phyloP scores from a whole-genome alignment of 1,284 basidiomycete genomes.

The Anthracocystis setariae region DNA sequence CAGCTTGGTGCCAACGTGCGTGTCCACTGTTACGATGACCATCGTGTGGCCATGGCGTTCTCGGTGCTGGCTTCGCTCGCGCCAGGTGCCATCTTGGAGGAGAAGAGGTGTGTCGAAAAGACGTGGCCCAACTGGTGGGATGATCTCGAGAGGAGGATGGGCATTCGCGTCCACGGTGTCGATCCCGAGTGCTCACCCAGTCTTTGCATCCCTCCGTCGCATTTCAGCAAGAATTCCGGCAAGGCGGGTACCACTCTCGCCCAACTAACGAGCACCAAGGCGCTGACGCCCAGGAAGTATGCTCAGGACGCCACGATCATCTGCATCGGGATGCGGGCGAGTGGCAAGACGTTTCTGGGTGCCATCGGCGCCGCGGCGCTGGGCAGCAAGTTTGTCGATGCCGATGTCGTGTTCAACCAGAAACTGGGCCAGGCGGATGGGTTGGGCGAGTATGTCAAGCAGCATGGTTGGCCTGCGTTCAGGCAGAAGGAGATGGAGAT shows the following conservation, averaged over 20 bases:
- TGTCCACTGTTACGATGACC: conserved; percentile 96
- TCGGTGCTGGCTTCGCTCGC: conserved; percentile 81
- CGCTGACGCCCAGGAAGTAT: conserved; percentile 61
- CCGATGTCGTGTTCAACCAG: conserved; percentile 81
- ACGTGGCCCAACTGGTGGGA: conserved; percentile 99
- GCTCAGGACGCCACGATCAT: conserved; percentile 77
- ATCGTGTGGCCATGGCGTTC: conserved; percentile 98
- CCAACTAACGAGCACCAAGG: conserved; percentile 27
- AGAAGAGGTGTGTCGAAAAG: conserved; percentile 98
- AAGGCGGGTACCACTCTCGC: conserved; percentile 9
- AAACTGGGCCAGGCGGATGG: conserved; percentile 70
- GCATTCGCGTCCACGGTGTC: conserved; percentile 85
- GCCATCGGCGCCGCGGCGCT: conserved; percentile 79
- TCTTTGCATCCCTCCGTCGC: conserved; percentile 54
- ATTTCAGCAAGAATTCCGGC: conserved; percentile 52
- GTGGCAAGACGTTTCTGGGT: conserved; percentile 92
- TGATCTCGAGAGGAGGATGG: conserved; percentile 94
- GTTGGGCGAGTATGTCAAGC: conserved; percentile 81
- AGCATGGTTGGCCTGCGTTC: conserved; percentile 82
- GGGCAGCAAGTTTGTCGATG: conserved; percentile 84
- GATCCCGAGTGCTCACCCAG: conserved; percentile 71
- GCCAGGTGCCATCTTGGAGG: conserved; percentile 84
- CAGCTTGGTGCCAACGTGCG: conserved; percentile 73
- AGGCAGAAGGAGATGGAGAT: conserved; percentile 70
- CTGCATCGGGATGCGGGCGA: conserved; percentile 95